Evolutionary conservation across 768 basidiomycete genomes (phyloP).

Genomic region (Kwoniella botswanensis): DNA sequence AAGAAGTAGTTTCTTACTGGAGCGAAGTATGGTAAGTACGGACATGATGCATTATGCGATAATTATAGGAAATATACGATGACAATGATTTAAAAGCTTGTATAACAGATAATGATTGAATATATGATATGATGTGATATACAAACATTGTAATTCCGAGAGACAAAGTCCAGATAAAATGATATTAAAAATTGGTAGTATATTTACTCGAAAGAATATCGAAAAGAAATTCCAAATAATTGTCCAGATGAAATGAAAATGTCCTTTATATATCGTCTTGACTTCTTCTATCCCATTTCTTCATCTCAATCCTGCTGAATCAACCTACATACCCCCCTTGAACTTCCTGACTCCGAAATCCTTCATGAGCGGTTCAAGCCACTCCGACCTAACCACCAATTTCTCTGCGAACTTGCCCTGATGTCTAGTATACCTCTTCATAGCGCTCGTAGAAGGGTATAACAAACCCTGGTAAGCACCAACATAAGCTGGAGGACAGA

Average conservation of each 20-base stretch:
- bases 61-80: background rate
- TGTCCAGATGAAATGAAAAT: too few species aligned
- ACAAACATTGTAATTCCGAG: background rate
- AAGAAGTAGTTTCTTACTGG: background rate
- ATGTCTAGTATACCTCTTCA: slow-evolving; percentile 38
- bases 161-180: background rate
- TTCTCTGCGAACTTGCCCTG: slow-evolving; percentile 30
- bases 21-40: background rate
- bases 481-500: slow-evolving; percentile 19
- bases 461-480: slow-evolving; percentile 31
- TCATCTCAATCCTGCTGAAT: too few species aligned
- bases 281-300: background rate
- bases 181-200: background rate
- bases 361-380: slow-evolving; percentile 47
- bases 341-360: slow-evolving; percentile 35
- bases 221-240: too few species aligned
- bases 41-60: slow-evolving; percentile 3
- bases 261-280: too few species aligned
- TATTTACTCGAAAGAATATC: background rate
- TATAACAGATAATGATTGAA: background rate
- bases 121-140: background rate
- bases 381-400: slow-evolving; percentile 39
- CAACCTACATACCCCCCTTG: background rate
- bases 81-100: background rate
- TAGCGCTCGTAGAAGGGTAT: slow-evolving; percentile 20